Evolutionary conservation across 2,329 filamentous ascomycete genomes (phyloP).

Genomic region (Neonectria punicea): DNA sequence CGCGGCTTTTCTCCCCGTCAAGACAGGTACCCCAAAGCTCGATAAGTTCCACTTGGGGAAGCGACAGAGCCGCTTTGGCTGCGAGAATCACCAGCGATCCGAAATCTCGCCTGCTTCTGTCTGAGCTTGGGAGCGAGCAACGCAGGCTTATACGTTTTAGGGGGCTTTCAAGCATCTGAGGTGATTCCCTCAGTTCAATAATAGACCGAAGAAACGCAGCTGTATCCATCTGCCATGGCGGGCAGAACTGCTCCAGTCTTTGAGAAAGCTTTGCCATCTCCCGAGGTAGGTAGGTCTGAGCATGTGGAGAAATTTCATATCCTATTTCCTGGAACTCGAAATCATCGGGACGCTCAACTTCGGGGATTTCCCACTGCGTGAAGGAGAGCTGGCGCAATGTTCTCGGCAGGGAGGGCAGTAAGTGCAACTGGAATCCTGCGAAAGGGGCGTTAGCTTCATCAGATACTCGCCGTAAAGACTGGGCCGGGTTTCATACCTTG

Average conservation of each 20-base stretch:
- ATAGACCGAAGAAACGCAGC: slow-evolving; percentile 27
- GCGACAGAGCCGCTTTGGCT: slow-evolving; percentile 28
- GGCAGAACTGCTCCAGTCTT: slow-evolving; percentile 26
- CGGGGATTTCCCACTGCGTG: slow-evolving; percentile 26
- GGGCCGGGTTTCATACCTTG: slow-evolving; percentile 16
- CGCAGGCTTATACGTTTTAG: slow-evolving; percentile 23
- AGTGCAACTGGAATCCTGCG: slow-evolving; percentile 22
- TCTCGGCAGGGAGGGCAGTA: slow-evolving; percentile 27
- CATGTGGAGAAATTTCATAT: slow-evolving; percentile 11
- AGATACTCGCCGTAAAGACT: slow-evolving; percentile 17
- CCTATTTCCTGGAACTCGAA: slow-evolving; percentile 6
- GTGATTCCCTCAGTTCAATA: slow-evolving; percentile 19
- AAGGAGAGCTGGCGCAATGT: slow-evolving; percentile 29
- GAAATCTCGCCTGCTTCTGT: slow-evolving; percentile 25
- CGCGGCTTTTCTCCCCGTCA: slow-evolving; percentile 15
- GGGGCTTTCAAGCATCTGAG: slow-evolving; percentile 17
- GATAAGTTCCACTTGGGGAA: slow-evolving; percentile 25
- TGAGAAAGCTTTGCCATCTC: slow-evolving; percentile 29
- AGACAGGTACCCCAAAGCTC: slow-evolving; percentile 28
- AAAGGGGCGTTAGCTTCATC: slow-evolving; percentile 20
- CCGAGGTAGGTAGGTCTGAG: slow-evolving; percentile 21
- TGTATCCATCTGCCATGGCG: slow-evolving; percentile 29
- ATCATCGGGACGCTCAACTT: slow-evolving; percentile 8
- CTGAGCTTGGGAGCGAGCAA: slow-evolving; percentile 19
- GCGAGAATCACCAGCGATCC: slow-evolving; percentile 27